Conservation (phyloP, 108 stramenopile species). For the Nitzschia palea region DNA sequence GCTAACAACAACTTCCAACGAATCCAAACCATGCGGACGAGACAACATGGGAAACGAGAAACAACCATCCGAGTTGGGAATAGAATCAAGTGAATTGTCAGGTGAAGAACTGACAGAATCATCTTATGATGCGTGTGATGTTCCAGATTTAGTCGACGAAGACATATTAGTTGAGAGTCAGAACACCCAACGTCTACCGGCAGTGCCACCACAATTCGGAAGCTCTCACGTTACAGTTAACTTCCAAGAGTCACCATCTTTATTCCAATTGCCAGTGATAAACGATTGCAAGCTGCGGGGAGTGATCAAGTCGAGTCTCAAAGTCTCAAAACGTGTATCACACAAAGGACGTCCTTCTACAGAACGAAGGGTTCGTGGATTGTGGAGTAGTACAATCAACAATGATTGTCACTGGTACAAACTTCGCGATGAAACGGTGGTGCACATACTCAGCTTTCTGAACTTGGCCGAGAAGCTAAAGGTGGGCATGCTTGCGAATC, state of each 20-base stretch:
- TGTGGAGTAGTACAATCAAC: conserved; percentile 3
- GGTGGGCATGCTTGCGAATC: conserved; percentile 3
- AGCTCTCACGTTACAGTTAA: too few relatives aligned
- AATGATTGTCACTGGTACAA: background rate
- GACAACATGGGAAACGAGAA: too few relatives aligned
- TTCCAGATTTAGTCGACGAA: background rate
- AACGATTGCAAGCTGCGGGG: too few relatives aligned
- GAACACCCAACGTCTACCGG: too few relatives aligned
- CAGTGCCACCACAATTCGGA: too few relatives aligned
- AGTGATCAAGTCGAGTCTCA: conserved; percentile 11
- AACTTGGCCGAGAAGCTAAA: conserved; percentile 7
- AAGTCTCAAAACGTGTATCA: background rate
- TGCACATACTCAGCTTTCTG: conserved; percentile 15
- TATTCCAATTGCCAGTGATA: too few relatives aligned
- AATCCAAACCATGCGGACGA: too few relatives aligned
- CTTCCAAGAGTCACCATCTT: too few relatives aligned
- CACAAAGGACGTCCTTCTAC: background rate
- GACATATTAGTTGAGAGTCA: too few relatives aligned
- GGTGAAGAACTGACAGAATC: background rate
- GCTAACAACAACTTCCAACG: too few relatives aligned
- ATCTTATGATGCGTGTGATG: background rate
- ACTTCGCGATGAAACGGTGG: conserved; percentile 28
- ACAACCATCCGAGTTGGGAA: too few relatives aligned
- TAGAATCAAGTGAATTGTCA: background rate
- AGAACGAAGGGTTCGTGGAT: conserved; percentile 17